A percentile compares a stretch with the other conserved stretches of the same genome.
Evolutionary conservation across 768 basidiomycete species (phyloP).

Genomic region (Pholiota microspora): DNA sequence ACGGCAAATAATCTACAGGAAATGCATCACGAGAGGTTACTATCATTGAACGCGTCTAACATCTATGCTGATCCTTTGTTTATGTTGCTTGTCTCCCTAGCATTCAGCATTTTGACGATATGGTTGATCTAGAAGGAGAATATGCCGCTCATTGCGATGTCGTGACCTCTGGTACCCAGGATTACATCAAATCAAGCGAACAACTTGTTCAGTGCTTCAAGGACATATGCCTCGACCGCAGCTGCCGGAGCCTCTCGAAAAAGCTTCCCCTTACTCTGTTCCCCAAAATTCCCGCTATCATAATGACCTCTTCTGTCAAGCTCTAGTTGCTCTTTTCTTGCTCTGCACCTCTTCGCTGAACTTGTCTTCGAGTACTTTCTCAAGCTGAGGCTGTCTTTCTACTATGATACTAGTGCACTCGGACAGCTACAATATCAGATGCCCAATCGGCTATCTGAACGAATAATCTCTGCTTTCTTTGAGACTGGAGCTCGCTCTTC

Average conservation of each 20-base stretch:
- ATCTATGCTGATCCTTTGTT: no score
- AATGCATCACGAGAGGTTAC: constrained; percentile 46
- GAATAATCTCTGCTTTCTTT: no score
- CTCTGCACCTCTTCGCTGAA: background rate
- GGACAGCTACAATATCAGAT: no score
- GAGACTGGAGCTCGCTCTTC: no score
- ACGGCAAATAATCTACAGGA: constrained; percentile 41
- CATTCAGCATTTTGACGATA: constrained; percentile 45
- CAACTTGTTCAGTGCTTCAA: constrained; percentile 33
- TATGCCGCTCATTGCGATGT: constrained; percentile 44
- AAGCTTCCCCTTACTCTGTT: constrained; percentile 48
- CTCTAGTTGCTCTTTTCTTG: background rate
- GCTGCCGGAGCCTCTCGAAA: constrained; percentile 45
- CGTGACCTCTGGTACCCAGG: constrained; percentile 39
- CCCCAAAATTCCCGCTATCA: constrained; percentile 22
- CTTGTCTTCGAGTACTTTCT: background rate
- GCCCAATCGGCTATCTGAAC: no score
- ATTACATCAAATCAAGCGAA: constrained; percentile 38
- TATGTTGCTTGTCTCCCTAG: constrained; percentile 34
- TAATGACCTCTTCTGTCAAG: constrained; percentile 2
- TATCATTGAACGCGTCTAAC: constrained; percentile 7
- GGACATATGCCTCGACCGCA: constrained; percentile 44
- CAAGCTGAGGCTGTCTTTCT: no score
- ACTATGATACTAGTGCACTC: no score
- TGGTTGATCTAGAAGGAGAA: constrained; percentile 55